Evolutionary conservation across 106 monocot species (phyloP), one percentile per base, ranked within the genome.

Genomic region (Platanthera guangdongensis): DNA sequence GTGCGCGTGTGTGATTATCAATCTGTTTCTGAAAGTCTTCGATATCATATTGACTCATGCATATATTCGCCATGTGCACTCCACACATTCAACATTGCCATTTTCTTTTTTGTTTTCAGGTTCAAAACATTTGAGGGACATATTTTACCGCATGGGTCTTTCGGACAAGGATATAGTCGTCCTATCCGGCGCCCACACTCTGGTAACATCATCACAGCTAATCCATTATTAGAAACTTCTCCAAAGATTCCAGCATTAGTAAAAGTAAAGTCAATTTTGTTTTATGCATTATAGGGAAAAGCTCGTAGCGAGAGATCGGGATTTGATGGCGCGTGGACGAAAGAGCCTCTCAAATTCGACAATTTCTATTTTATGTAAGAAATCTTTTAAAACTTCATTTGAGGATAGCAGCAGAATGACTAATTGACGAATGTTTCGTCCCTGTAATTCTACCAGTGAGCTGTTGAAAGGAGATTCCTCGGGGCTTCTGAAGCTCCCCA

Each of bases 301-400:
- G 99, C 92, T 57, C 99, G 94, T 85, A 83, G 83, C 71, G 99
- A 99, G 51, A 89, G 99, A 71, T 94, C 99, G 30, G 99, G 99
- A 72, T 99, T 97, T 79, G 94, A 97, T 18, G 99, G 99, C 64
- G 78, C 91, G 22, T 99, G 99, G 99, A 99, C 99, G 2, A 85
- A 77, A 39, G 94, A 99, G 32, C 99, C 94, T 72, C 85, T 99
- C 48, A 94, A 92, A 78, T 99, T 99, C 67, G 99, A 99, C 75
- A 99, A 99, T 63, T 92, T 92, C 12, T 99, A 94, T 75, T 99
- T 94, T 73, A 32, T 87, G 99, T 99, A 90, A 88, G 94, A 55
- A 48, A 47, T 54, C 5, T 22, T 49, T 16, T 45, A 28, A 6
- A 49, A 5, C 3, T 52, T 0, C 11, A 7, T 7, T 32, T 14